Base-by-base conservation (phyloP, 179 eudicot genomes). In the Spergularia azorica region DNA sequence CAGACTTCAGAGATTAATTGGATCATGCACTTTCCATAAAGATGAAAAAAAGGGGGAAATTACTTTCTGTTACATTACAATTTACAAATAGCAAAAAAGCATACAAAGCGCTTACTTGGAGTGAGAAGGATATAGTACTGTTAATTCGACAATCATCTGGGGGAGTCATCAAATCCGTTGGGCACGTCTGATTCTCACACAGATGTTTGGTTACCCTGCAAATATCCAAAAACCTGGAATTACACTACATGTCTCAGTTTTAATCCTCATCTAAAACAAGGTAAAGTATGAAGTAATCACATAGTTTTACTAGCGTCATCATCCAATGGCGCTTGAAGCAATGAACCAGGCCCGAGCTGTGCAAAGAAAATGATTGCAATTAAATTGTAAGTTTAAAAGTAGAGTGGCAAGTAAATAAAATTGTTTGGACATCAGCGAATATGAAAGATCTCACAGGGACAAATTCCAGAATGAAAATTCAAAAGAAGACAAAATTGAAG, bases 61-160 rank as follows among this genome's bases (percentile, higher is more conserved):
- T 17, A 20, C 21, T n/a, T 12, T 13, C 12, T 36, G 32, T 52
- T 52, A 21, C 51, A 56, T 46, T 36, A 64, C 55, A 41, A 64
- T 18, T 48, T 5, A 2, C 51, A 70, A 71, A 43, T 26, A 26
- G 32, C 32, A 2, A 26, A 26, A 26, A 26, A 26, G 32, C 2
- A 9, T 20, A 43, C 69, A 72, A n/a, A n/a, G 67, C 57, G 5
- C 91, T 86, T 88, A 93, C 97, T 83, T 93, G 96, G 73, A 93
- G 84, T 54, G 97, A 88, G 82, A 89, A 93, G 55, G 97, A 88
- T 67, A 85, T 78, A 16, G 97, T 91, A 67, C 88, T 88, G 79
- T 93, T 93, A 74, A 89, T 91, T 84, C 88, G 97, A 80, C 97
- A 93, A 79, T 93, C 97, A 83, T 93, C 96, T 43, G 97, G 91